Percentiles rank a stretch among this genome's conserved stretches.
Evolutionary conservation across 2,329 filamentous ascomycete species (phyloP).

Genomic region (Incumbomyces lentus): DNA sequence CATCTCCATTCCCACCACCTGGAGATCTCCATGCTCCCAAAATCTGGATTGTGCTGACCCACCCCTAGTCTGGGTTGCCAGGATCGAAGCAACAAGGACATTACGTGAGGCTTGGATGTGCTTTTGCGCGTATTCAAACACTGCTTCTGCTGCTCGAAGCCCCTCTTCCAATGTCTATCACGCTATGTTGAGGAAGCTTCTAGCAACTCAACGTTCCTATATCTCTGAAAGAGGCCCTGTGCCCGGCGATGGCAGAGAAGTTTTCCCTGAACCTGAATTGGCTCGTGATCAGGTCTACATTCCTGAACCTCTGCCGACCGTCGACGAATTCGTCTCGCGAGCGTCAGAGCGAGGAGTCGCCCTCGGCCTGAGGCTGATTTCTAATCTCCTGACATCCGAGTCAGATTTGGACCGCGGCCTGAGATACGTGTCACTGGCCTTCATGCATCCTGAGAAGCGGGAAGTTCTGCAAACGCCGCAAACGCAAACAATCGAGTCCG

Average conservation of each 20-base stretch:
- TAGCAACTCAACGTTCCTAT: conserved; percentile 25
- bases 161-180: conserved; percentile 29
- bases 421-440: conserved; percentile 31
- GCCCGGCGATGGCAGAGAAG: conserved; percentile 48
- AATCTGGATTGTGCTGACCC: conserved; percentile 13
- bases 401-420: conserved; percentile 31
- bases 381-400: conserved; percentile 40
- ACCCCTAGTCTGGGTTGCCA: conserved; percentile 43
- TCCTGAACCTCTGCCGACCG: conserved; percentile 41
- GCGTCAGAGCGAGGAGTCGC: conserved; percentile 38
- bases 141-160: conserved; percentile 23
- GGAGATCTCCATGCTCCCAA: conserved; percentile 8
- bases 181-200: conserved; percentile 49
- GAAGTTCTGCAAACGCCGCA: conserved; percentile 11
- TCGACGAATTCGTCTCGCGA: conserved; percentile 41
- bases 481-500: conserved; percentile 12
- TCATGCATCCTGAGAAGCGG: conserved; percentile 25
- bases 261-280: conserved; percentile 44
- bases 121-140: conserved; percentile 46
- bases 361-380: conserved; percentile 35
- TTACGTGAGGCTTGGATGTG: conserved; percentile 55
- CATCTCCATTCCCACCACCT: conserved; percentile 8
- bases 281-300: conserved; percentile 50
- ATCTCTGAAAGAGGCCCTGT: conserved; percentile 25
- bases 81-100: conserved; percentile 50